A percentile compares a stretch with the other conserved stretches of the same genome.
Evolutionary conservation across 176 grass and related monocot species (phyloP).

Genomic region (Eremochloa ophiuroides): DNA sequence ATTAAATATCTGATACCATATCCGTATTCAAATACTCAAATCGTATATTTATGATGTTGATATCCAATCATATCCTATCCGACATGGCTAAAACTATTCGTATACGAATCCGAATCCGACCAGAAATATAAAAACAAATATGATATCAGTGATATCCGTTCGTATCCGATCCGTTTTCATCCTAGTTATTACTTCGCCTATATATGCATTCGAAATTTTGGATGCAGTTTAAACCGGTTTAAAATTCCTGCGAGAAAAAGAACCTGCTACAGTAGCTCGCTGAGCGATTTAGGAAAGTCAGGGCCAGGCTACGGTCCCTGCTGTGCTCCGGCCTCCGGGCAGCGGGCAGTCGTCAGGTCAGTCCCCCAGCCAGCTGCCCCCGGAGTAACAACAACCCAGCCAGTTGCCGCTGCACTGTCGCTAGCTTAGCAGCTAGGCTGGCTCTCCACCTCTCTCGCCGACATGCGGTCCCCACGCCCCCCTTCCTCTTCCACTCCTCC

Average conservation of each 20-base stretch:
- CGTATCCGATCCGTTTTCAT: no score
- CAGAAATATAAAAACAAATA: no score
- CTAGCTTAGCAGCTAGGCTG: neutral
- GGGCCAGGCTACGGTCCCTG: neutral
- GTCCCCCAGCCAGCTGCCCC: neutral
- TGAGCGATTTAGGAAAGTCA: neutral
- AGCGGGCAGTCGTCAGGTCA: neutral
- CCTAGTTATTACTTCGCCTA: no score
- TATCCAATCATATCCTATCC: no score
- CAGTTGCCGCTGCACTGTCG: slow-evolving; percentile 23
- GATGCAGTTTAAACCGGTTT: neutral
- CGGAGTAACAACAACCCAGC: neutral
- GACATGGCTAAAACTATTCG: no score
- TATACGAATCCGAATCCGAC: no score
- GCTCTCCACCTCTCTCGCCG: neutral
- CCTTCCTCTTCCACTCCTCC: neutral
- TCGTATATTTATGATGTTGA: no score
- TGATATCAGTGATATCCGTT: no score
- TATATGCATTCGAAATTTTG: no score
- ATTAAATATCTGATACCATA: no score
- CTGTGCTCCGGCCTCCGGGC: neutral
- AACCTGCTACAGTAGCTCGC: no score
- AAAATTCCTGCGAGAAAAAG: neutral
- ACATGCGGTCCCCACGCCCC: neutral
- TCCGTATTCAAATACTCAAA: no score